Evolutionary conservation across 2,329 filamentous ascomycete genomes (phyloP).

Genomic region (Pestalotiopsis fici): DNA sequence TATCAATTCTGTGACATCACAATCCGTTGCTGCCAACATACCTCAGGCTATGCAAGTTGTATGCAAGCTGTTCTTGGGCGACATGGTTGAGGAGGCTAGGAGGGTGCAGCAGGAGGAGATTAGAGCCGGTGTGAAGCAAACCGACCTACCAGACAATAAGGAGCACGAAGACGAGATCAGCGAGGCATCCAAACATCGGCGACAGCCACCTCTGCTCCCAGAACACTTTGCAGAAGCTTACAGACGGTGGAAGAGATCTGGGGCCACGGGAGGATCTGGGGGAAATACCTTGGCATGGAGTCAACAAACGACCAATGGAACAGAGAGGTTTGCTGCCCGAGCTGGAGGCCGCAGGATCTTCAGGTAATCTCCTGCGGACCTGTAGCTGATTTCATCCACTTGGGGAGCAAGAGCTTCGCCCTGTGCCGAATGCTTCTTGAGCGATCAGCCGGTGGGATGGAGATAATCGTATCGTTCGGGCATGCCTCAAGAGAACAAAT

Average conservation of each 20-base stretch:
- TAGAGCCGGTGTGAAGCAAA: conserved; percentile 57
- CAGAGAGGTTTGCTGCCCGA: conserved; percentile 58
- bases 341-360: conserved; percentile 56
- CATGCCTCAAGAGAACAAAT: background rate
- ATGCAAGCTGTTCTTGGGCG: conserved; percentile 75
- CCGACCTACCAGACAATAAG: conserved; percentile 43
- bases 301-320: conserved; percentile 58
- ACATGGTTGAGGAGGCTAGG: conserved; percentile 72
- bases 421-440: too few relatives aligned
- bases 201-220: conserved; percentile 64
- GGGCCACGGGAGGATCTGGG: conserved; percentile 61
- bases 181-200: conserved; percentile 35
- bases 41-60: conserved; percentile 76
- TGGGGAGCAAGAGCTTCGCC: too few relatives aligned
- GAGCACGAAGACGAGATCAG: conserved; percentile 34
- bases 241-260: conserved; percentile 63
- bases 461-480: too few relatives aligned
- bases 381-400: background rate
- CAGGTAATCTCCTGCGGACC: conserved; percentile 34
- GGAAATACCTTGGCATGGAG: conserved; percentile 64
- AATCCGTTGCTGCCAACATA: conserved; percentile 73
- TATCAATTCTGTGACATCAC: conserved; percentile 78
- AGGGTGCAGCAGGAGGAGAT: conserved; percentile 74
- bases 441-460: too few relatives aligned
- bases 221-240: conserved; percentile 76